Conservation (phyloP, 2,329 filamentous ascomycete genomes). For the Diaporthe sp. region DNA sequence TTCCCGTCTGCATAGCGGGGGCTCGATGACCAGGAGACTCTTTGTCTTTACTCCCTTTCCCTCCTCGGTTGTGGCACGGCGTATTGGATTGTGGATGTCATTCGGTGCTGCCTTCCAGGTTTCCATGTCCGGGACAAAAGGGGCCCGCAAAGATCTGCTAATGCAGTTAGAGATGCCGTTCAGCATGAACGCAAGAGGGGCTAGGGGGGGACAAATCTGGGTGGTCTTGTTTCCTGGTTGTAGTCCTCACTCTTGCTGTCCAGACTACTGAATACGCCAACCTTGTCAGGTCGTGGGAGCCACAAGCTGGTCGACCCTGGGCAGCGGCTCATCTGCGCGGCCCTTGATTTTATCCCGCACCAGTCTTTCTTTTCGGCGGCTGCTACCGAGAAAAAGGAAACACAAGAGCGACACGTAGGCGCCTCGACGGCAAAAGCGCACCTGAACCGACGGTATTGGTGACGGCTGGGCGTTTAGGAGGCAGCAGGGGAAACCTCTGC, state of each 20-base stretch:
- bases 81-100: background rate
- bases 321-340: background rate
- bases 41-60: background rate
- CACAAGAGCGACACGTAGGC: background rate
- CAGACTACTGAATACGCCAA: background rate
- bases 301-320: background rate
- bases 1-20: background rate
- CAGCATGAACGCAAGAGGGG: background rate
- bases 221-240: background rate
- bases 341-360: background rate
- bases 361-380: background rate
- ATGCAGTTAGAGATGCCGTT: conserved; percentile 15
- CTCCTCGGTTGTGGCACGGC: background rate
- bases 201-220: background rate
- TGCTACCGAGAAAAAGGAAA: too few species aligned
- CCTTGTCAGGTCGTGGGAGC: background rate
- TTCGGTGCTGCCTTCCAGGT: background rate
- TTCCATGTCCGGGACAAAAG: background rate
- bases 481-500: too few species aligned
- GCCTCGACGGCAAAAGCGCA: too few species aligned
- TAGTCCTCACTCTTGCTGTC: background rate
- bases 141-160: background rate
- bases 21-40: conserved; percentile 10
- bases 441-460: background rate
- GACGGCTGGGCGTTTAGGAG: background rate